These are phyloP conservation scores for Nicotiana rustica DNA, from an alignment of 305 asterid species.

Conservation along the genomic window DNA sequence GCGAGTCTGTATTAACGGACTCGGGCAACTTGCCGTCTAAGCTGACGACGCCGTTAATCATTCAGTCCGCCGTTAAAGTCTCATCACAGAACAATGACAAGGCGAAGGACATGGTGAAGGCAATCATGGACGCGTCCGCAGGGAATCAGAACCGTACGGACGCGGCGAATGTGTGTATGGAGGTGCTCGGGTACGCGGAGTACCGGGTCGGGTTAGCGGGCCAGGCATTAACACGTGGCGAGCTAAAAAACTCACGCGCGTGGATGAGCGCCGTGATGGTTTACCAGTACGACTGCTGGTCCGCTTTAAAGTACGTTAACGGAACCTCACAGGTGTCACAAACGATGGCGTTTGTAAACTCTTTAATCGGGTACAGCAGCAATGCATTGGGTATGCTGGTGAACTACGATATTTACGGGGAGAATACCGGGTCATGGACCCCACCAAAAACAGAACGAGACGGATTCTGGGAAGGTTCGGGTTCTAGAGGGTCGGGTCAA, in stretches of 20 bases:
- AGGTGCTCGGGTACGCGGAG: slow-evolving; percentile 51
- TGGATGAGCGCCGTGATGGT: slow-evolving; percentile 69
- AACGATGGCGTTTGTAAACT: slow-evolving; percentile 52
- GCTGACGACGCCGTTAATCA: slow-evolving; percentile 46
- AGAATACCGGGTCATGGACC: slow-evolving; percentile 53
- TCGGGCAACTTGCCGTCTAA: slow-evolving; percentile 39
- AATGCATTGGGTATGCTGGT: slow-evolving; percentile 59
- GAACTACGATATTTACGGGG: slow-evolving; percentile 56
- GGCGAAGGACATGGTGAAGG: slow-evolving; percentile 51
- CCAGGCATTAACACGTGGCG: slow-evolving; percentile 44
- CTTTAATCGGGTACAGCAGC: slow-evolving; percentile 46
- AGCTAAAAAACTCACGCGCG: slow-evolving; percentile 68
- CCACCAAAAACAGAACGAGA: slow-evolving; percentile 67
- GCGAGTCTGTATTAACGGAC: slow-evolving; percentile 45
- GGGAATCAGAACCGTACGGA: slow-evolving; percentile 51
- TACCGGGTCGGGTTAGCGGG: slow-evolving; percentile 43
- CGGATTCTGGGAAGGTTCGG: slow-evolving; percentile 65
- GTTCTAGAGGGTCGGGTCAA: background rate
- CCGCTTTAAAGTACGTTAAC: slow-evolving; percentile 57
- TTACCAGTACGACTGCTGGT: slow-evolving; percentile 62
- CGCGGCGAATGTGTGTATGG: slow-evolving; percentile 52
- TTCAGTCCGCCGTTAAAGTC: slow-evolving; percentile 55
- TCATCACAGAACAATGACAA: slow-evolving; percentile 44
- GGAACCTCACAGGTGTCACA: slow-evolving; percentile 38
- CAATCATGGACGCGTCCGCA: slow-evolving; percentile 42